Evolutionary conservation across 345 rosid genomes (phyloP).

Genomic region (Nephelium lappaceum): DNA sequence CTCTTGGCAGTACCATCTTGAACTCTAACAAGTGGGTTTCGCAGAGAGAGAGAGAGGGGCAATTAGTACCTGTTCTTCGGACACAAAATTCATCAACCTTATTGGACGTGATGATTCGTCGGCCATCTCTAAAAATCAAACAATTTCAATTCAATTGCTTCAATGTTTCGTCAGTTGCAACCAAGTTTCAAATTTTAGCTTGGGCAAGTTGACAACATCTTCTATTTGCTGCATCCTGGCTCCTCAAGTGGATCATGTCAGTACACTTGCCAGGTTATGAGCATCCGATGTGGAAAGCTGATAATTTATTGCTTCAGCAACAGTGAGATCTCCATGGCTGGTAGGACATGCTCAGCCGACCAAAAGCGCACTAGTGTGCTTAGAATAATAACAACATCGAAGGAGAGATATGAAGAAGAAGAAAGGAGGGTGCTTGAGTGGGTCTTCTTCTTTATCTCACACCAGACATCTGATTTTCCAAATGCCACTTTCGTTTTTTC

Average conservation of each 20-base stretch:
- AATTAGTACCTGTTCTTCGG: conserved; percentile 75
- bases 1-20: conserved; percentile 96
- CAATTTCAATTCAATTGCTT: not conserved
- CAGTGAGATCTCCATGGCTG: conserved; percentile 56
- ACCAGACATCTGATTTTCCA: conserved; percentile 55
- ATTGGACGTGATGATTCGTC: conserved; percentile 60
- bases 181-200: not conserved
- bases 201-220: too few relatives aligned
- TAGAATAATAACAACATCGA: conserved; percentile 21
- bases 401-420: conserved; percentile 28
- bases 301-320: conserved; percentile 42
- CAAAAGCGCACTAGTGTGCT: conserved; percentile 19
- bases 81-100: conserved; percentile 78
- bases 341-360: conserved; percentile 30
- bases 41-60: not conserved
- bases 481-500: conserved; percentile 26
- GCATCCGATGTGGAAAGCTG: not conserved
- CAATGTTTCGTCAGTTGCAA: not conserved
- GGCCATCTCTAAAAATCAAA: conserved; percentile 48
- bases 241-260: not conserved
- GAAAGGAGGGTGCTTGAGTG: conserved; percentile 11
- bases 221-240: not conserved
- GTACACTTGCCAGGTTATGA: not conserved
- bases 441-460: conserved; percentile 78
- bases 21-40: conserved; percentile 33